Percentiles rank a stretch among this genome's conserved stretches.
phyloP scores from a whole-genome alignment of 2,329 filamentous ascomycete genomes.

The Polytolypa hystricis region DNA sequence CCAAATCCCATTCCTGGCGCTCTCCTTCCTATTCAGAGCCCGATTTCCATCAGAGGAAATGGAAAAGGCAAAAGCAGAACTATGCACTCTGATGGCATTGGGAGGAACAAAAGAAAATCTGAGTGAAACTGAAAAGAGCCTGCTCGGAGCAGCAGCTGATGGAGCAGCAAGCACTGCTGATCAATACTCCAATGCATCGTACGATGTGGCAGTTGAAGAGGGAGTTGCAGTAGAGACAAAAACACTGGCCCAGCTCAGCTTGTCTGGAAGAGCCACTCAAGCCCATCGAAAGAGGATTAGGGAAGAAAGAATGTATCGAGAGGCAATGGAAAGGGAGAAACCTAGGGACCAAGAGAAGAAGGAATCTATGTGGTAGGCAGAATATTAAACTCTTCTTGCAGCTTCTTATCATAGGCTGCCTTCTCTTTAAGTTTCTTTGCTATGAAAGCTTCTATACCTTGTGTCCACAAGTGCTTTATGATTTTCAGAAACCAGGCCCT shows the following conservation, averaged over 20 bases:
- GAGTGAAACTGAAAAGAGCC: background rate
- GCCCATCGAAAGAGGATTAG: background rate
- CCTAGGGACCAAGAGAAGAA: background rate
- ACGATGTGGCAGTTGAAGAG: background rate
- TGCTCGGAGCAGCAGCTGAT: background rate
- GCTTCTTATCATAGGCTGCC: background rate
- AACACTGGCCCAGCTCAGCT: background rate
- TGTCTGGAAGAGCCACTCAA: no score
- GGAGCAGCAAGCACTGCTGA: background rate
- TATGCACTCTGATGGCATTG: background rate
- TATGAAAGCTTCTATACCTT: conserved; percentile 5
- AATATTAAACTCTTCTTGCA: background rate
- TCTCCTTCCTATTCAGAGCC: no score
- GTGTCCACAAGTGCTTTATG: conserved; percentile 14
- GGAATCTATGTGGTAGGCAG: background rate
- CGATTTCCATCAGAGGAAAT: no score
- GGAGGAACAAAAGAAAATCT: background rate
- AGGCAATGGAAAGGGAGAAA: background rate
- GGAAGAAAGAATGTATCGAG: background rate
- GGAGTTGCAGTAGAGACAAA: background rate
- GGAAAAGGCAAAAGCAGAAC: background rate
- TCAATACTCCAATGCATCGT: background rate
- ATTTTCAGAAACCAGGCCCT: conserved; percentile 5
- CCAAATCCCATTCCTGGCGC: no score
- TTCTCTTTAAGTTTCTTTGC: background rate